phyloP scores from a whole-genome alignment of 176 grass and related monocot species.

The Neostapfia colusana region DNA sequence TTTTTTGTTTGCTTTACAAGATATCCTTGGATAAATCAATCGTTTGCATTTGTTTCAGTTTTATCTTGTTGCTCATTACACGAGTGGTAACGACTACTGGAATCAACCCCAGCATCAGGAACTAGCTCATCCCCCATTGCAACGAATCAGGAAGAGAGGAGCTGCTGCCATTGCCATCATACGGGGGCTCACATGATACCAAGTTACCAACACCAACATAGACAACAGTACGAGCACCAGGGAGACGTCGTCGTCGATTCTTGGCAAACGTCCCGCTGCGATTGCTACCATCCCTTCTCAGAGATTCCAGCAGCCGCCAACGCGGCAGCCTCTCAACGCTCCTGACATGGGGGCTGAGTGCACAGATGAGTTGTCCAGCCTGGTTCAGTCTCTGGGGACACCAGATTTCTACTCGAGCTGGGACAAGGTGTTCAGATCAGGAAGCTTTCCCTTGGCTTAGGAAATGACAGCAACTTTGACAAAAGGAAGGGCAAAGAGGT shows the following conservation, averaged over 20 bases:
- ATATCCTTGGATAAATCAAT: not conserved
- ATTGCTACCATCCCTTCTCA: not conserved
- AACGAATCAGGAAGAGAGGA: not conserved
- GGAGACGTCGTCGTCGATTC: not conserved
- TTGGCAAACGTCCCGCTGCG: constrained; percentile 5
- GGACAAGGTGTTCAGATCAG: not conserved
- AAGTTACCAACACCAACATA: not conserved
- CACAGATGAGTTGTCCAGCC: not conserved
- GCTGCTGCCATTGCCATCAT: not conserved
- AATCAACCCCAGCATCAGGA: not conserved
- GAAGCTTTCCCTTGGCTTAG: not conserved
- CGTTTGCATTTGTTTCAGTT: not conserved
- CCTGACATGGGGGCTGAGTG: not conserved
- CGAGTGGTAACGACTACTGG: not conserved
- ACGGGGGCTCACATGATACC: not conserved
- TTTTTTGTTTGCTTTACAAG: not conserved
- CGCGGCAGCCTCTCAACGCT: not conserved
- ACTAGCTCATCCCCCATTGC: not conserved
- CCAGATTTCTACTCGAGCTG: constrained; percentile 13
- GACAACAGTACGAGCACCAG: not conserved
- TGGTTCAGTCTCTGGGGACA: constrained; percentile 21
- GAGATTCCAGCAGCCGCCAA: not conserved
- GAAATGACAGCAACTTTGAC: not conserved
- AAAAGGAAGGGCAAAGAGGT: not conserved
- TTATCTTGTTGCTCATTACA: not conserved